Evolutionary conservation across 108 stramenopile species (phyloP), one percentile per base, ranked within the genome.

Genomic region (Skeletonema menzelii): DNA sequence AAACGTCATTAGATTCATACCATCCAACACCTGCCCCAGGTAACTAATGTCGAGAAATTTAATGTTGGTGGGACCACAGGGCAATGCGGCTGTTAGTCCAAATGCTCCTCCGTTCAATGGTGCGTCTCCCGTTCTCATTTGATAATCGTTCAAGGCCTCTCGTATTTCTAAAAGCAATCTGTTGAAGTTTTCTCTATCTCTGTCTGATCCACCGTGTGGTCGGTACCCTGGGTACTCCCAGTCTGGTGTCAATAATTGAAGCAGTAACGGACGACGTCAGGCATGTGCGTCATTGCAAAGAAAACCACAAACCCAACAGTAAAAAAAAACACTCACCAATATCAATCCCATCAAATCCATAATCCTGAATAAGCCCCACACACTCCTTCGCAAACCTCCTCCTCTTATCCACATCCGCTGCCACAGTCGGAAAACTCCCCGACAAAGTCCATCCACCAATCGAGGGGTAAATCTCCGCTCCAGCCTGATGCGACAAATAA

Each of bases 341-440:
- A 63, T 82, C 80, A 30, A 77, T 72, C n/a, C 80, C 76, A 67
- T 82, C 76, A 49, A 82, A 77, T 13, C 65, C 76, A 60, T 82
- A 47, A 61, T 82, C 67, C 12, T 57, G 10, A 15, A 82, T 44
- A 27, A 82, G 59, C 19, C 73, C 80, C 32, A 72, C 75, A 62
- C 75, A 76, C 14, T 77, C 72, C 47, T 65, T 71, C 22, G 80
- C 80, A 58, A 82, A 82, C 1, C 14, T 10, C 38, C 69, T 60
- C 13, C 80, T 70, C 3, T 76, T 31, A 27, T 27, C 63, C 2
- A 71, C 67, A 67, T 77, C 56, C 1, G 75, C 80, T 24, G 72
- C 73, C 57, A 82, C 24, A 1, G 63, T 37, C 1, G 76, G 76
- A 35, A 72, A 82, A 38, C 47, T 60, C 56, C 76, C 80, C 42